Base-by-base conservation (phyloP, 352 stramenopile species). In the Aphanomyces euteiches region DNA sequence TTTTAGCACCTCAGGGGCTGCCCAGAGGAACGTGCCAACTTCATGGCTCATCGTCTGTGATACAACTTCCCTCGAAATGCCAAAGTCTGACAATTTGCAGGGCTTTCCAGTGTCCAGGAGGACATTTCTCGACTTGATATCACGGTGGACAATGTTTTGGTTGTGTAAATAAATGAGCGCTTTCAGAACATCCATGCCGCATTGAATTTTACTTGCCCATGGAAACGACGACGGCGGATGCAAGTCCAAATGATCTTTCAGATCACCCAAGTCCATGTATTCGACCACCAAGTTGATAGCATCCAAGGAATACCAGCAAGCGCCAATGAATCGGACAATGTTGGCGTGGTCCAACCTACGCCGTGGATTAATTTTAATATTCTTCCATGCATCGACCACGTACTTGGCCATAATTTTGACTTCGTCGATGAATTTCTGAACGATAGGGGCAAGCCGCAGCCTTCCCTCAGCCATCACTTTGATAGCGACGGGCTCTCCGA, bases 241-340 rank as follows among this genome's bases (percentile, higher is more conserved):
- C 7, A 8, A 36, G 21, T 58, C 50, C 50, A 58, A 36, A 19
- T 58, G 50, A 28, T 58, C 50, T 58, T 58, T 58, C 19, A 91
- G 67, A 57, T 91, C 82, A 15, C 82, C 84, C 36, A 82, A 81
- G 73, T 91, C 81, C 80, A 90, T 88, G 57, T 85, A 89, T 58
- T 89, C 83, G 0, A 75, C 87, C 50, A 91, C 74, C 4, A 78
- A 77, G 57, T 89, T 77, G 45, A 91, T 45, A 72, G 50, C 50
- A 58, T 58, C 50, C 17, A 58, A 28, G 17, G 50, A 3, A 12
- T 58, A 28, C 50, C 50, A 58, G 50, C 50, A 58, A 17, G 50
- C 50, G 1, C 50, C 50, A 58, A 58, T 58, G 50, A 58, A 58
- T 19, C 50, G 50, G 17, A 58, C 50, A 28, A 58, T 28, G 50